Evolutionary conservation across 164 flowering plant genomes (phyloP).

Genomic region (Kingdonia uniflora): DNA sequence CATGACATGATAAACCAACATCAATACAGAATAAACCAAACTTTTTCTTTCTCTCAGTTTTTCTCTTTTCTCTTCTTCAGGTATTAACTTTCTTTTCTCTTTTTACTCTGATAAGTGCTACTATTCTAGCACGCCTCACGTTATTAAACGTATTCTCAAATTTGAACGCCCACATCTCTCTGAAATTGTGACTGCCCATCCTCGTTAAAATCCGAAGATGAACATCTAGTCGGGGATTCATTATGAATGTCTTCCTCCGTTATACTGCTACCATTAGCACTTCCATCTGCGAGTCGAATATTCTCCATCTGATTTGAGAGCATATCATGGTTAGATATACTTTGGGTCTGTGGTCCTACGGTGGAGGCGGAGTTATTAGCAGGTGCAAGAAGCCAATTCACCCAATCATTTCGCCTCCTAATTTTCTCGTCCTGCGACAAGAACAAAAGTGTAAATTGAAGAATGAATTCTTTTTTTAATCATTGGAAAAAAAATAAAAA

Average conservation of each 20-base stretch:
- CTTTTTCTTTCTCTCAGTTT: conserved; percentile 5
- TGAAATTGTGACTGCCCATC: too few relatives aligned
- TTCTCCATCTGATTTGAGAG: conserved; percentile 22
- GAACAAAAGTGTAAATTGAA: too few relatives aligned
- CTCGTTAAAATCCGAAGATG: conserved; percentile 16
- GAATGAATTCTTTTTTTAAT: too few relatives aligned
- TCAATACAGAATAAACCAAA: conserved; percentile 20
- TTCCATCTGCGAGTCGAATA: conserved; percentile 29
- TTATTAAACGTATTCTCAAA: conserved; percentile 6
- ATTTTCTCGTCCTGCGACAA: conserved; percentile 8
- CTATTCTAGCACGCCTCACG: background rate
- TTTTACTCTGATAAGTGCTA: background rate
- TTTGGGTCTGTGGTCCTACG: conserved; percentile 13
- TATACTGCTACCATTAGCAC: conserved; percentile 8
- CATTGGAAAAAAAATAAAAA: too few relatives aligned
- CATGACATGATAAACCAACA: conserved; percentile 15
- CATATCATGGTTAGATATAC: conserved; percentile 13
- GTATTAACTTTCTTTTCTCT: conserved; percentile 2
- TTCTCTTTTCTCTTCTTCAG: background rate
- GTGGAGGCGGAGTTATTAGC: conserved; percentile 10
- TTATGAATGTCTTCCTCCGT: conserved; percentile 13
- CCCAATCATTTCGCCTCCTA: conserved; percentile 16
- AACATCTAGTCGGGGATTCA: conserved; percentile 14
- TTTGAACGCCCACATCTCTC: background rate
- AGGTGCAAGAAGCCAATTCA: conserved; percentile 17